Evolutionary conservation across 495 filamentous ascomycete species (phyloP), one percentile per base, ranked within the genome.

Genomic region (Lepidopterella palustris): DNA sequence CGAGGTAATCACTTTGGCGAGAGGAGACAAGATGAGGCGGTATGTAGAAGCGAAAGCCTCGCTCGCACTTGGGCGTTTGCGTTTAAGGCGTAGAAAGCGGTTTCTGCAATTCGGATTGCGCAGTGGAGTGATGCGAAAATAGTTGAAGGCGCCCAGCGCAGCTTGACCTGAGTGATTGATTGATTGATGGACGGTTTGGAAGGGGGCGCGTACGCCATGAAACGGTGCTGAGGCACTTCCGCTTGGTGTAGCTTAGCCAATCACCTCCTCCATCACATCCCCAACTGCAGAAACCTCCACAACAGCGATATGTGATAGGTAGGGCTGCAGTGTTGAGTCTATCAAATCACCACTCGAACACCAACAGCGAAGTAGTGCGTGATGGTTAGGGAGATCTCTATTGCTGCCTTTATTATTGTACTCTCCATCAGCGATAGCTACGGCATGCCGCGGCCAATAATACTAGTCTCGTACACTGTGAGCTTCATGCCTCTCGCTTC

Each of bases 251-350:
- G 47, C 21, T 25, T 25, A 13, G 35, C 45, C 47, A 25, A 18
- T 50, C 47, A 26, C 47, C 47, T 4, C 1, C 47, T 18, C 47
- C 47, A 25, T 24, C 47, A 42, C 45, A 4, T 21, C 45, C 5
- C 21, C 47, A 50, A 15, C 47, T 5, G 15, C 20, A 5, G 9
- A 20, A 11, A 42, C 39, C 47, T 50, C 47, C 24, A 25, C 47
- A 50, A 3, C 47, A 6, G 20, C 24, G 8, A 50, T 50, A 0
- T 50, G 24, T 50, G 47, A 50, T 50, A 50, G 47, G 47, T 27
- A 50, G 47, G 18, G 47, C 47, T 50, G 20, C 24, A 50, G 47
- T 27, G n/a, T n/a, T n/a, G n/a, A n/a, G n/a, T n/a, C n/a, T n/a
- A n/a, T n/a, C n/a, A 50, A 5, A 23, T 21, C 21, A 35, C 31